Evolutionary conservation across 1,139 yeast species (phyloP).

Genomic region (Blastobotrys petasosporus): DNA sequence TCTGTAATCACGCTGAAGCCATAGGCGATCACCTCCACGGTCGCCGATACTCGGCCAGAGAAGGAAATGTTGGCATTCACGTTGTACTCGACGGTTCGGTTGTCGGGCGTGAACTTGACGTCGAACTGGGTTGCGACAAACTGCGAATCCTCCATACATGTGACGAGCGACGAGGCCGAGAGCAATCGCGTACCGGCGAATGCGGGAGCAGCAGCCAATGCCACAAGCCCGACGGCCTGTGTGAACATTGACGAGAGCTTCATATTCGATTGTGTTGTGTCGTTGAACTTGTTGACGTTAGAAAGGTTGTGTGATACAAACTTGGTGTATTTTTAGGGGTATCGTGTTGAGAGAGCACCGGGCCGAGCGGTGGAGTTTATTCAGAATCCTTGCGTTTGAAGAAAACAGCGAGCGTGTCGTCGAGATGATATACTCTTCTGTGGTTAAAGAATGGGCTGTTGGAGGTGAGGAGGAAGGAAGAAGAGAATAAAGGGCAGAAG

Average conservation of each 20-base stretch:
- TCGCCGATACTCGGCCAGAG: slow-evolving; percentile 66
- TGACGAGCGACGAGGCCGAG: slow-evolving; percentile 52
- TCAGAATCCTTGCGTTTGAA: too few species aligned
- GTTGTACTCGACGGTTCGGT: slow-evolving; percentile 58
- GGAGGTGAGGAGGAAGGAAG: too few species aligned
- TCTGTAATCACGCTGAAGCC: slow-evolving; percentile 63
- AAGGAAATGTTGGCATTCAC: slow-evolving; percentile 75
- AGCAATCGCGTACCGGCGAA: slow-evolving; percentile 21
- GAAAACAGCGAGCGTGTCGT: too few species aligned
- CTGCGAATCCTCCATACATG: slow-evolving; percentile 89
- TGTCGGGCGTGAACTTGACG: slow-evolving; percentile 64
- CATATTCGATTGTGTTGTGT: neutral
- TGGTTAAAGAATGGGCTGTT: too few species aligned
- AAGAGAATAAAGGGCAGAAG: too few species aligned
- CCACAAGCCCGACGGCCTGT: neutral
- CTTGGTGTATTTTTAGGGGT: too few species aligned
- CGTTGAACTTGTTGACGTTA: too few species aligned
- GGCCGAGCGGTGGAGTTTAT: too few species aligned
- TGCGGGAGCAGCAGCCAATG: slow-evolving; percentile 1
- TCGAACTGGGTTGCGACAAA: slow-evolving; percentile 78
- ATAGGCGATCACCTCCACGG: slow-evolving; percentile 66
- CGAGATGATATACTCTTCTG: too few species aligned
- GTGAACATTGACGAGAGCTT: neutral
- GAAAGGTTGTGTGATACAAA: too few species aligned
- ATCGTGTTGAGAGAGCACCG: too few species aligned